Conservation (phyloP, 2,329 filamentous ascomycete genomes). For the Sporothrix brunneoviolacea region DNA sequence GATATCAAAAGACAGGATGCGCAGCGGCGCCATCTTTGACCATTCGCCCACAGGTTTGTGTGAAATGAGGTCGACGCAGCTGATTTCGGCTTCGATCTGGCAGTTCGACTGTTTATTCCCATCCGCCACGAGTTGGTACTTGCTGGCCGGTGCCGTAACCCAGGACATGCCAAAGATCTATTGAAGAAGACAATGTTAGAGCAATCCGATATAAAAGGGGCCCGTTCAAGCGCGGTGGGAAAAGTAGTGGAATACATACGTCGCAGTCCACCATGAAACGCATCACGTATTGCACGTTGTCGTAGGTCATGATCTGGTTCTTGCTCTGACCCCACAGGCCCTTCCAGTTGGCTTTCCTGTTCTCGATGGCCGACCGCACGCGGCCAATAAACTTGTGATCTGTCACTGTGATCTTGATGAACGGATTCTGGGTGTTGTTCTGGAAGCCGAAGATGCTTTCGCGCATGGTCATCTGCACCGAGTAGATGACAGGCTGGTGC, state of each 20-base stretch:
- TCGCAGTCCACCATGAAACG: conserved; percentile 98
- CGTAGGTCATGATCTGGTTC: conserved; percentile 78
- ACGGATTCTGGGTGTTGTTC: conserved; percentile 85
- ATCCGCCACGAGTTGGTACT: conserved; percentile 63
- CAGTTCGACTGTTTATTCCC: conserved; percentile 78
- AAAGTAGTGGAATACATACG: too few relatives aligned
- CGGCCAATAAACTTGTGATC: conserved; percentile 79
- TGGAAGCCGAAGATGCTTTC: conserved; percentile 94
- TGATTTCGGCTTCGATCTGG: conserved; percentile 86
- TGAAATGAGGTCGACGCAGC: conserved; percentile 75
- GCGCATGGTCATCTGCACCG: conserved; percentile 72
- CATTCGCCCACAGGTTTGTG: conserved; percentile 89
- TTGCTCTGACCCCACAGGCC: conserved; percentile 68
- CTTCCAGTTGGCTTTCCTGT: conserved; percentile 77
- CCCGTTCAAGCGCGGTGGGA: neutral
- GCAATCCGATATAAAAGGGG: neutral
- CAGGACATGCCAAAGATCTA: conserved; percentile 93
- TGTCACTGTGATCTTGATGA: conserved; percentile 86
- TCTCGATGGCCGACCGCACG: conserved; percentile 69
- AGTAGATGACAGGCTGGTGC: conserved; percentile 63
- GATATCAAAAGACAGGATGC: conserved; percentile 94
- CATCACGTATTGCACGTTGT: conserved; percentile 91
- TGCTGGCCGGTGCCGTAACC: conserved; percentile 74
- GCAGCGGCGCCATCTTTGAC: conserved; percentile 94
- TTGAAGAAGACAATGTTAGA: neutral